Evolutionary conservation across 371 early-diverging fungal species (phyloP), one percentile per base, ranked within the genome.

Genomic region (Mucor mucedo): DNA sequence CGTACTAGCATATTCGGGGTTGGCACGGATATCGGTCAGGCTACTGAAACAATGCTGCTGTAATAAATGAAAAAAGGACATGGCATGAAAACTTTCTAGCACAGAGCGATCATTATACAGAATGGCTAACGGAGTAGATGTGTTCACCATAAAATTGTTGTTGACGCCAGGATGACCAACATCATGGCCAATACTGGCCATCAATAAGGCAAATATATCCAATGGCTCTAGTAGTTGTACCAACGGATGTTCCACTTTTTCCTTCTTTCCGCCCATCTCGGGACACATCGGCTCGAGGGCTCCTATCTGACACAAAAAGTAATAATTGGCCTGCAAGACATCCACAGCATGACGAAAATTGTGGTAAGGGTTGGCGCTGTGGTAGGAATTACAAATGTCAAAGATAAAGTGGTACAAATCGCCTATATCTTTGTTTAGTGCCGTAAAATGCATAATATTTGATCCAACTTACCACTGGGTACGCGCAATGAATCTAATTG

Each of bases 61-160:
- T 72, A 98, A 81, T 9, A 97, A 72, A 68, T 89, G 86, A 75
- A 93, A 95, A 48, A 95, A 89, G 5, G 92, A 84, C 75, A 93
- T 89, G 3, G 92, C 87, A 71, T 98, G 98, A 75, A 93, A 95
- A 73, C 93, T 95, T 78, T 98, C 98, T 14, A 98, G 82, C 5
- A 96, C 93, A 0, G 95, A 91, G 60, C 88, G 86, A 80, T 96
- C 96, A 74, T 96, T 95, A 83, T 97, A 98, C 6, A 96, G 72
- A 55, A 93, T 80, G 7, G 98, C 98, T 52, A 93, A 76, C 30
- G 90, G 94, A 14, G 94, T 91, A 29, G 81, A 76, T 1, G 92
- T 89, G 2, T 89, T 83, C 78, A 85, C 87, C 87, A 93, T 83
- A 61, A 92, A 92, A 65, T 79, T 82, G 59, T 93, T 94, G 70